phyloP scores from a whole-genome alignment of 331 rosid genomes.

The Malus hybrid region DNA sequence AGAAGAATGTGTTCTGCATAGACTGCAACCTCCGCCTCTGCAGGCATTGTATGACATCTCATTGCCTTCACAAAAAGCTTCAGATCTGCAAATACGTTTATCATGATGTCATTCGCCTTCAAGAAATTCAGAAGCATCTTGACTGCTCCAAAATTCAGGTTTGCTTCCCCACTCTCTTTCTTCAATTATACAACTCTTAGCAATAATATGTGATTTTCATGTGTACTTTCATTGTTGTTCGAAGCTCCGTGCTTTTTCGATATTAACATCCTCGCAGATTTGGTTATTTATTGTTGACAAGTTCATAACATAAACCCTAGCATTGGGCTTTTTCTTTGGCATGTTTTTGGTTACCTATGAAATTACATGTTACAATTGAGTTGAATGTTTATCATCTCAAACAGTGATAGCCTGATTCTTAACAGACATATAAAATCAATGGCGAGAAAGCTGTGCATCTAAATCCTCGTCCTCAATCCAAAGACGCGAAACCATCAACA shows the following conservation, averaged over 20 bases:
- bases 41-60: constrained; percentile 68
- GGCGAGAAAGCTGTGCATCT: constrained; percentile 88
- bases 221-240: too few species aligned
- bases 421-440: constrained; percentile 81
- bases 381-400: neutral
- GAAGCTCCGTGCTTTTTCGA: neutral
- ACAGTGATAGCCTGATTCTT: constrained; percentile 11
- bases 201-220: constrained; percentile 2
- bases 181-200: neutral
- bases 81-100: constrained; percentile 90
- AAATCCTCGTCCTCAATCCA: constrained; percentile 67
- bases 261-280: neutral
- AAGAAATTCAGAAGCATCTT: constrained; percentile 62
- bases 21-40: constrained; percentile 65
- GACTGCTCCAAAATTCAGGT: constrained; percentile 94
- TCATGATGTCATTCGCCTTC: constrained; percentile 76
- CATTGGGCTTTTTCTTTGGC: too few species aligned
- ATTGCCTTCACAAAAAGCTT: constrained; percentile 58
- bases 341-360: too few species aligned
- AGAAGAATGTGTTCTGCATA: constrained; percentile 73
- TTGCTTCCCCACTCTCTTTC: neutral
- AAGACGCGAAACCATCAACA: constrained; percentile 47
- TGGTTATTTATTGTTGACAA: too few species aligned
- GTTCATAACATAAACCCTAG: too few species aligned
- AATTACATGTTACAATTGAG: neutral